Percentiles rank a stretch among this genome's conserved stretches.
These are phyloP conservation scores for Ustilago cynodontis DNA, from an alignment of 1,284 basidiomycete genomes.

Conservation along the genomic window DNA sequence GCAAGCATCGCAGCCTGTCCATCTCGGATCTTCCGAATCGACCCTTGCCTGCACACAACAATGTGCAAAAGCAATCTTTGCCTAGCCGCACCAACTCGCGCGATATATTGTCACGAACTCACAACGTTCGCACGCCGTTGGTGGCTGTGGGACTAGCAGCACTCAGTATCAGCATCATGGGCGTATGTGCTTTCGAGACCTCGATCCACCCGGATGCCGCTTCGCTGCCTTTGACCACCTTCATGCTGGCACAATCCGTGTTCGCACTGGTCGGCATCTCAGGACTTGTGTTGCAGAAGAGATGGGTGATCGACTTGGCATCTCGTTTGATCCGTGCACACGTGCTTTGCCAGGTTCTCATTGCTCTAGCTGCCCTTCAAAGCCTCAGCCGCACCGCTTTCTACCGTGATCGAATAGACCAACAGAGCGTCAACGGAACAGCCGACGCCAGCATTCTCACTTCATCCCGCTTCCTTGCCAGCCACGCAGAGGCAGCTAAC, in stretches of 20 bases:
- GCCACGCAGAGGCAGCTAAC: background rate
- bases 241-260: conserved; percentile 52
- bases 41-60: background rate
- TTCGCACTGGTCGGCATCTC: conserved; percentile 45
- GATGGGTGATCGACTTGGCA: conserved; percentile 53
- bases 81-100: conserved; percentile 5
- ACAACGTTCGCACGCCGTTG: conserved; percentile 19
- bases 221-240: conserved; percentile 48
- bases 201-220: conserved; percentile 50
- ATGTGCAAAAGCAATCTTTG: conserved; percentile 3
- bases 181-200: conserved; percentile 44
- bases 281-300: conserved; percentile 38
- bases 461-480: conserved; percentile 19
- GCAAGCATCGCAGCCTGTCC: conserved; percentile 42
- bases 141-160: conserved; percentile 47
- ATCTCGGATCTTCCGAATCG: conserved; percentile 26
- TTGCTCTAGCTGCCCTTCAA: conserved; percentile 46
- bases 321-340: conserved; percentile 55
- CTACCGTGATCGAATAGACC: conserved; percentile 25
- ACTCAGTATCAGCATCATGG: conserved; percentile 40
- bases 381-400: conserved; percentile 42
- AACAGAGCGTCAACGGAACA: conserved; percentile 6
- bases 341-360: conserved; percentile 49
- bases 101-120: conserved; percentile 12
- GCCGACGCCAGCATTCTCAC: conserved; percentile 21